These are phyloP conservation scores for Phytophthora europaea DNA, from an alignment of 352 stramenopile species.

Conservation along the genomic window DNA sequence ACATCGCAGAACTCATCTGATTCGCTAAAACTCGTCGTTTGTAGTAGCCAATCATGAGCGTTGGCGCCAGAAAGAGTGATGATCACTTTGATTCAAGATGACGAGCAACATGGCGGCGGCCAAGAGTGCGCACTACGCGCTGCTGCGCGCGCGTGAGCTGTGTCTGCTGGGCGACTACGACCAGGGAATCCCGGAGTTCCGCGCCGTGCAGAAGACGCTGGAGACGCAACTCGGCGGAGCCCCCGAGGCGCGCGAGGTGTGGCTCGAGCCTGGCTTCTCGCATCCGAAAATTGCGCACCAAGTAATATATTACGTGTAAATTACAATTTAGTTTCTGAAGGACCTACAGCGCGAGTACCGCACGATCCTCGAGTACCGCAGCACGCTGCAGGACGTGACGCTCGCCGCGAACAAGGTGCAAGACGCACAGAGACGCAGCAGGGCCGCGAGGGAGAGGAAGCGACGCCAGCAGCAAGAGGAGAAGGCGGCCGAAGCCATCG, in stretches of 20 bases:
- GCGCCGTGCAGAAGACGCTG: slow-evolving; percentile 41
- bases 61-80: slow-evolving; percentile 15
- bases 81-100: background rate
- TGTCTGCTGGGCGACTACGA: slow-evolving; percentile 77
- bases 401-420: slow-evolving; percentile 37
- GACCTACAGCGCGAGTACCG: slow-evolving; percentile 66
- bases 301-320: background rate
- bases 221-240: slow-evolving; percentile 41
- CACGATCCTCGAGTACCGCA: slow-evolving; percentile 56
- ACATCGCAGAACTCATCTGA: background rate
- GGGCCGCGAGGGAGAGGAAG: slow-evolving; percentile 16
- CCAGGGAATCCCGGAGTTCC: slow-evolving; percentile 54
- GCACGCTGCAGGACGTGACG: slow-evolving; percentile 50
- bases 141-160: slow-evolving; percentile 69
- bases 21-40: slow-evolving; percentile 2
- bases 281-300: background rate
- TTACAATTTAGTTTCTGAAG: slow-evolving; percentile 40
- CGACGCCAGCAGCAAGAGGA: slow-evolving; percentile 27
- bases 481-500: slow-evolving; percentile 14
- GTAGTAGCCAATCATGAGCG: slow-evolving; percentile 26
- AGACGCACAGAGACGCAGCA: slow-evolving; percentile 34
- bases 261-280: background rate
- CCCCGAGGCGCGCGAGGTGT: slow-evolving; percentile 48
- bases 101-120: background rate
- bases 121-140: slow-evolving; percentile 30